Evolutionary conservation across 2,329 filamentous ascomycete genomes (phyloP), one percentile per base, ranked within the genome.

Genomic region (Aspergillus neotritici): DNA sequence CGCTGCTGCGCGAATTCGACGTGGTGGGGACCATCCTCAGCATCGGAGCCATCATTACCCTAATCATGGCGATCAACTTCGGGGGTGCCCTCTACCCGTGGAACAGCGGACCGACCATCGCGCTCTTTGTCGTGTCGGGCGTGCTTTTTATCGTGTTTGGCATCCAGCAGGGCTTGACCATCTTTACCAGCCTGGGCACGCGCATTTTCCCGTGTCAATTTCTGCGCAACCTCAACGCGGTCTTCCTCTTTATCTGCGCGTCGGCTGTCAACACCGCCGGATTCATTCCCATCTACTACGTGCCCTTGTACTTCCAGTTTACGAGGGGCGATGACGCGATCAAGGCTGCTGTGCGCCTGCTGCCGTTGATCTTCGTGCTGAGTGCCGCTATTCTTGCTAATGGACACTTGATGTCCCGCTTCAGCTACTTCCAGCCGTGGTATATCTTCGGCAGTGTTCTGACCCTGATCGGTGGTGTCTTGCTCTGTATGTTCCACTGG

Each of bases 291-390:
- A 62, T 75, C 6, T 79, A 78, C 60, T 79, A 74, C 58, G 70
- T 75, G 10, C 76, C 76, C 0, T 61, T 79, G 0, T 78, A 68
- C 60, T 78, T 78, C 55, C 71, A 75, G 44, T 79, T 78, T 53
- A 66, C 67, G 0, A 63, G 62, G 5, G 70, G 69, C 7, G 73
- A 74, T 34, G 57, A 51, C 0, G 61, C 58, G 1, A 45, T 62
- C 6, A 46, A 44, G 13, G 52, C 61, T 6, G 57, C 56, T 5
- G 59, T 67, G 4, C 57, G 58, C 6, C 49, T 67, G 4, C 49
- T 64, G 13, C 62, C 60, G 4, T 58, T 53, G 31, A 49, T 64
- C 29, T 40, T 41, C 21, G 11, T 59, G 12, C 14, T 53, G n/a
- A 55, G 61, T 9, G 33, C 50, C 10, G 34, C 48, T 21, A 50